Evolutionary conservation across 805 yeast species (phyloP).

Genomic region (Hanseniaspora occidentalis): DNA sequence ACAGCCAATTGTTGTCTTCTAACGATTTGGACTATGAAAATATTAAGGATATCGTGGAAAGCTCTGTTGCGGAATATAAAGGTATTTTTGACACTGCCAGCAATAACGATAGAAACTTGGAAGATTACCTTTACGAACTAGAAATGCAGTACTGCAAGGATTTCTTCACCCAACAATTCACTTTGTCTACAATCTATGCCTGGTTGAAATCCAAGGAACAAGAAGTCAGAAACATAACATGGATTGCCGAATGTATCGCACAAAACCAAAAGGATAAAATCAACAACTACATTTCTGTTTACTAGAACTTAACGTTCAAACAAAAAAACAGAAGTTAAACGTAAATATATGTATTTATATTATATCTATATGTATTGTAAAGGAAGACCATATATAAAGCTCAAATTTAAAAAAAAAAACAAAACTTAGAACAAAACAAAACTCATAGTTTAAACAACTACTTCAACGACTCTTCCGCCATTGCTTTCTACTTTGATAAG

Average conservation of each 20-base stretch:
- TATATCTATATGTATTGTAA: too few relatives aligned
- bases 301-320: too few relatives aligned
- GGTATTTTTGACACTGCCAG: slow-evolving; percentile 33
- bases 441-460: slow-evolving; percentile 30
- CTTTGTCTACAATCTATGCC: slow-evolving; percentile 85
- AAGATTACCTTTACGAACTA: slow-evolving; percentile 84
- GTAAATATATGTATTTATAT: background rate
- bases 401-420: background rate
- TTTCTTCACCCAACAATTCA: slow-evolving; percentile 94
- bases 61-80: slow-evolving; percentile 49
- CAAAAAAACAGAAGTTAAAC: background rate
- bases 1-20: slow-evolving; percentile 45
- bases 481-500: slow-evolving; percentile 39
- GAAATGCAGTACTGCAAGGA: slow-evolving; percentile 89
- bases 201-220: slow-evolving; percentile 95
- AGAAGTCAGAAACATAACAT: slow-evolving; percentile 93
- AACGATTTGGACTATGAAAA: slow-evolving; percentile 75
- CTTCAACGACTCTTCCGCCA: slow-evolving; percentile 43
- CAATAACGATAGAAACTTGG: slow-evolving; percentile 40
- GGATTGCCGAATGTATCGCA: slow-evolving; percentile 99
- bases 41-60: slow-evolving; percentile 49
- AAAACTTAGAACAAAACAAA: background rate
- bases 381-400: too few relatives aligned
- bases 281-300: slow-evolving; percentile 80
- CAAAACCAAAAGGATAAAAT: slow-evolving; percentile 95